Conservation (phyloP, 257 asterid species). For the Solanum neorickii region DNA sequence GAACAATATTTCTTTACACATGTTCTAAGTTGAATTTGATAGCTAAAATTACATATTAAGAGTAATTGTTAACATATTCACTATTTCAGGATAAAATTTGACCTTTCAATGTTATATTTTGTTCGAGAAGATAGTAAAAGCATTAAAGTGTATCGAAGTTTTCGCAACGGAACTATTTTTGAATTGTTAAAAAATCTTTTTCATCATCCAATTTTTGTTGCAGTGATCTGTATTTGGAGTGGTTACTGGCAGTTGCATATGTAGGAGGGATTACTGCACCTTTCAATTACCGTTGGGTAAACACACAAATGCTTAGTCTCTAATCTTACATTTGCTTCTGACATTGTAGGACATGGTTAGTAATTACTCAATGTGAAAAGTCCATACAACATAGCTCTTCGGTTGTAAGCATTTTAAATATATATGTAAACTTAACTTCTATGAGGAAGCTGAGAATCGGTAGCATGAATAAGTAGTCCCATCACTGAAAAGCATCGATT, state of each 20-base stretch:
- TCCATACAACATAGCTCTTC: not conserved
- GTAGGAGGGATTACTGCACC: constrained; percentile 93
- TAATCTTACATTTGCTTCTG: not conserved
- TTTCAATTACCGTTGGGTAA: constrained; percentile 84
- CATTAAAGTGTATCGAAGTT: not conserved
- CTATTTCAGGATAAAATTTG: not conserved
- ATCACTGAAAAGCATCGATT: not conserved
- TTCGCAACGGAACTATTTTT: not conserved
- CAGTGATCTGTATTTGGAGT: constrained; percentile 80
- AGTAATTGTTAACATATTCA: not conserved
- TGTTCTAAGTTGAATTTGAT: not conserved
- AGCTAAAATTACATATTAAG: not conserved
- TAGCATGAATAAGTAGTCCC: not conserved
- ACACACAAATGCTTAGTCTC: not conserved
- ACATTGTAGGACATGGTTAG: not conserved
- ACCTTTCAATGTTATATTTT: not conserved
- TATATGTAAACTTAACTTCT: not conserved
- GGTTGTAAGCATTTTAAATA: not conserved
- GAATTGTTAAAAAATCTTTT: not conserved
- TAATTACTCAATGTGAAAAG: not conserved
- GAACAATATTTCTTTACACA: not conserved
- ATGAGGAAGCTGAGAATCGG: not conserved
- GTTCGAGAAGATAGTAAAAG: not conserved
- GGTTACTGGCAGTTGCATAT: constrained; percentile 78
- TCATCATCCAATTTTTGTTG: not conserved